Base-by-base conservation (phyloP, 331 rosid genomes). In the Telfairia occidentalis region DNA sequence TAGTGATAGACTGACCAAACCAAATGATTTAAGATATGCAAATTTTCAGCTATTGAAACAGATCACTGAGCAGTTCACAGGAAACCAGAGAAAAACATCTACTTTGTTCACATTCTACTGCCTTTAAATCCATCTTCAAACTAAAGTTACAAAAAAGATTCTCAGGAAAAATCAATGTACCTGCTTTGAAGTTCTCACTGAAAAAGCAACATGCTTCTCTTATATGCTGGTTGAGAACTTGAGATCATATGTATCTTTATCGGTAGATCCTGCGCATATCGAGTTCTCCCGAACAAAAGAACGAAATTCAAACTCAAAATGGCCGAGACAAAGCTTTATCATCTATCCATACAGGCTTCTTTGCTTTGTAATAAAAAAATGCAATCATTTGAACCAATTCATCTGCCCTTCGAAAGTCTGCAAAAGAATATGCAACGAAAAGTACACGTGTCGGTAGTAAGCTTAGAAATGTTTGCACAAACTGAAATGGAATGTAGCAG, bases 351-450 rank as follows among this genome's bases (percentile, higher is more conserved):
- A 86, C 81, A 54, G 97, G 96, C 84, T 82, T 89, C 88, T 85
- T 91, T 55, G 96, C 98, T 53, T 89, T 93, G 89, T 91, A 91
- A 79, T 89, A 93, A 86, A 93, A 91, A 82, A 89, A 89, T 43
- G 97, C 96, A 77, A 93, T 93, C 96, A 89, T 91, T 34, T 85
- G 88, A 78, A 93, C 97, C 85, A 91, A 61, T 63, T 93, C 97
- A 54, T 91, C 90, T 1, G 90, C 85, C 12, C 83, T 84, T 46
- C 92, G 83, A 60, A 84, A 65, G 46, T 82, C 96, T 90, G 89
- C 84, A 80, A 60, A 76, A 57, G 65, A 26, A 61, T n/a, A n/a
- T 30, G 71, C 21, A 43, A 26, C 26, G n/a, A 59, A 49, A 10
- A 45, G 74, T n/a, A 76, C 8, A 19, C 5, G 29, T 1, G 9